Evolutionary conservation across 441 rosid genomes (phyloP).

Genomic region (Populus hybrid): DNA sequence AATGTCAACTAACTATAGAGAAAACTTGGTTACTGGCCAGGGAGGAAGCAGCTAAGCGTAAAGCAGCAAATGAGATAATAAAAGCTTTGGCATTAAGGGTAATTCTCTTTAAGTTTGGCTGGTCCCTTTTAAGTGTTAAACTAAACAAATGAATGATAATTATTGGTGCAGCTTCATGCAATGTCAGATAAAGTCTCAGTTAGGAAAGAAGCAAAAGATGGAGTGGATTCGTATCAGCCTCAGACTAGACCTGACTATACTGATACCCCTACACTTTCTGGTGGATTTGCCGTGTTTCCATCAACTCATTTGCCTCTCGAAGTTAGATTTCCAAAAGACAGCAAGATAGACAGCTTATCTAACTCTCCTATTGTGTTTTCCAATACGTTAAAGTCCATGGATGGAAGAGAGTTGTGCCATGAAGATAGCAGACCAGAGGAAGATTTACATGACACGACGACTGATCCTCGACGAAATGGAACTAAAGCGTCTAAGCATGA

Average conservation of each 20-base stretch:
- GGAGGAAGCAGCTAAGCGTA: slow-evolving; percentile 71
- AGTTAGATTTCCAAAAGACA: too few relatives aligned
- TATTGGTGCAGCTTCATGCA: slow-evolving; percentile 46
- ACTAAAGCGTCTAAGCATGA: slow-evolving; percentile 39
- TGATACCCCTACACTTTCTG: too few relatives aligned
- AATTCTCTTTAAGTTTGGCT: slow-evolving; percentile 7
- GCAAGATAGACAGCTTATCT: too few relatives aligned
- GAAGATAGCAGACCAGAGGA: too few relatives aligned
- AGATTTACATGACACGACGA: too few relatives aligned
- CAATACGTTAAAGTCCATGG: too few relatives aligned
- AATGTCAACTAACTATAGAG: slow-evolving; percentile 47
- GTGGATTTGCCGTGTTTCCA: too few relatives aligned
- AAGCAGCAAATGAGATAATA: slow-evolving; percentile 73
- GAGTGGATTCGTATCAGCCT: too few relatives aligned
- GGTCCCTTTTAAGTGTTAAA: not conserved
- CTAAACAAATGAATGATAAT: slow-evolving; percentile 2
- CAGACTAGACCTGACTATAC: too few relatives aligned
- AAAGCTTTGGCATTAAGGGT: slow-evolving; percentile 68
- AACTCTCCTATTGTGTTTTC: too few relatives aligned
- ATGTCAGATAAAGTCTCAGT: slow-evolving; percentile 44
- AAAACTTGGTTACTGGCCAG: slow-evolving; percentile 56
- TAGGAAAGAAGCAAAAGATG: slow-evolving; percentile 26
- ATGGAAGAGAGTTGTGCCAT: too few relatives aligned
- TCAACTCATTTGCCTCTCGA: too few relatives aligned
- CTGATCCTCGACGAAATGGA: slow-evolving; percentile 30